Percentiles rank a stretch among this genome's conserved stretches.
Conservation (phyloP, 176 grass and related monocot genomes). For the Zizania latifolia region DNA sequence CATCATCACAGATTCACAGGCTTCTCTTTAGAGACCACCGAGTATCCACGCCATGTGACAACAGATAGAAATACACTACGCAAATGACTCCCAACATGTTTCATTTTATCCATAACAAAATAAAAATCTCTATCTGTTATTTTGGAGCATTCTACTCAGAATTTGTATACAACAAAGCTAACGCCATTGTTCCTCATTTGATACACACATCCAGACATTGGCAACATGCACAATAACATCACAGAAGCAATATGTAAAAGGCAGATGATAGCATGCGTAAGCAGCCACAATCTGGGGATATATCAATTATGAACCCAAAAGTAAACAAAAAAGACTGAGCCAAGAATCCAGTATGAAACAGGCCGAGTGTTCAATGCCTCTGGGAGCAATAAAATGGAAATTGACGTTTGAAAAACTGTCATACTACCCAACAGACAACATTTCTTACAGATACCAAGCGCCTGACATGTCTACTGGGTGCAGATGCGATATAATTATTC, state of each 20-base stretch:
- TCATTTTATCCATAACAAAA: neutral
- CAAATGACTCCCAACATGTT: neutral
- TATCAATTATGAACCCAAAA: neutral
- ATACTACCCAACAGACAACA: slow-evolving; percentile 26
- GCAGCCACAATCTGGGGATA: slow-evolving; percentile 22
- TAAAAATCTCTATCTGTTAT: neutral
- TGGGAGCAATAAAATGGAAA: slow-evolving; percentile 17
- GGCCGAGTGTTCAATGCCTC: neutral
- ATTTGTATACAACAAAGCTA: neutral
- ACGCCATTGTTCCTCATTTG: neutral
- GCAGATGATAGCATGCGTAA: neutral
- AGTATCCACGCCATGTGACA: neutral
- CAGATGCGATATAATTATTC: slow-evolving; percentile 27
- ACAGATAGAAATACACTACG: neutral
- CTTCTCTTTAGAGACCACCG: neutral
- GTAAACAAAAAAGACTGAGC: neutral
- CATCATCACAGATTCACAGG: neutral
- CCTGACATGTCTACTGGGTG: slow-evolving; percentile 5
- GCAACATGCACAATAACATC: neutral
- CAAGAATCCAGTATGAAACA: slow-evolving; percentile 9
- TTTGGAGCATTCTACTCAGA: neutral
- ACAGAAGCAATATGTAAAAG: neutral
- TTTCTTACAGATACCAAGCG: slow-evolving; percentile 34
- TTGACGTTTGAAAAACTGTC: neutral
- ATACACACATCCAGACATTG: neutral